Evolutionary conservation across 1,284 basidiomycete species (phyloP), one percentile per base, ranked within the genome.

Genomic region (Chalciporus piperatoides): DNA sequence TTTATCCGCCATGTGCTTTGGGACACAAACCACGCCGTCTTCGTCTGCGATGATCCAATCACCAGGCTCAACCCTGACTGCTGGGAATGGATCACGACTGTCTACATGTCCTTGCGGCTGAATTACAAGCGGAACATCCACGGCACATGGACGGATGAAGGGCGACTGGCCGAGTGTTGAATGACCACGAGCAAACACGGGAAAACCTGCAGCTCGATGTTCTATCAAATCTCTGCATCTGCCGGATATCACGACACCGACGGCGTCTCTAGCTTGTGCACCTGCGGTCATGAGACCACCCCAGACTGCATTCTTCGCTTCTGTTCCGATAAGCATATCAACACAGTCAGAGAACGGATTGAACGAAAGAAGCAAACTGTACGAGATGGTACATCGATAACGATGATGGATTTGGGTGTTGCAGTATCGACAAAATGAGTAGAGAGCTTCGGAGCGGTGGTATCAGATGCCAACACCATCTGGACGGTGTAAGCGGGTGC

Each of bases 401-500:
- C 80, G 49, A 94, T 78, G 51, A 96, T 74, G 24, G 79, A 79
- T 1, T 79, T 82, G 12, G 73, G 62, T 7, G 86, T 78, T 4
- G 82, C 83, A 14, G 82, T 84, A 68, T 97, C 94, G 10, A 96
- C 90, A 63, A 92, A 96, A 65, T 97, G 94, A 30, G 77, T 69
- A 0, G 78, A 69, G 0, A 85, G 75, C 62, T 78, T 89, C 0
- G 92, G 86, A 3, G 90, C 78, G 11, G 72, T 63, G 19, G 68
- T 75, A 60, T 92, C 80, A 0, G 76, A 76, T 1, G 76, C 72
- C 4, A 75, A 68, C 3, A 93, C 91, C 84, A 97, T 92, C 71
- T 86, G 78, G 44, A 97, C 93, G 1, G 95, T 97, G 63, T 91
- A 97, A 0, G 92, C 94, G 11, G 87, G 89, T 0, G 88, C 92